Base-by-base conservation (phyloP, 106 monocot genomes). In the Amphibolis antarctica region DNA sequence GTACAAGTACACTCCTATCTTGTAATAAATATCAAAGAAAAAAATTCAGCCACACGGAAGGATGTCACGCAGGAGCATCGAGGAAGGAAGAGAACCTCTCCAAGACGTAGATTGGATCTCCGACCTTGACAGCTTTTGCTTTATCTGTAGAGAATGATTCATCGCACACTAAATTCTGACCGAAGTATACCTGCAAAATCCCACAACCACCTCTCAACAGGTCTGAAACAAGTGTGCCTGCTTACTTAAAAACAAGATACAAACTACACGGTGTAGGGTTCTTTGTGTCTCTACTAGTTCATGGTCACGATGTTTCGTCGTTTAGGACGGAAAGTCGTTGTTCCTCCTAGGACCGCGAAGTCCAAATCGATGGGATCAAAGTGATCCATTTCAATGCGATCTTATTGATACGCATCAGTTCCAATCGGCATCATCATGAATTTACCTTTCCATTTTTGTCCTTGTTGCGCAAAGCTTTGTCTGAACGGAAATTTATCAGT, bases 151-250 rank as follows among this genome's bases (percentile, higher is more conserved):
- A 71, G 9, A 80, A 68, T 5, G 82, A 80, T 49, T 87, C 87
- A 50, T 80, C 70, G 66, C 92, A 92, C 4, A 92, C 84, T 44
- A 87, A 28, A 70, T 92, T 86, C 55, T 81, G 83, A 28, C 92
- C 86, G 44, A 92, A 87, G 55, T 76, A 87, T 30, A 88, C 84
- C 92, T 92, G 60, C 24, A 69, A 28, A 45, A 44, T 59, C 15
- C 19, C 24, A 55, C 36, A 36, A 4, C 36, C 2, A 7, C 36
- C 36, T 36, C 4, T 36, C 36, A 36, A n/a, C 7, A 36, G 7
- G 36, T 36, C 36, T 36, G 2, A 4, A 7, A 36, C 36, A 36
- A n/a, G n/a, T n/a, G n/a, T n/a, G n/a, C n/a, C n/a, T n/a, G n/a
- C n/a, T n/a, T n/a, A n/a, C n/a, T n/a, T n/a, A n/a, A n/a, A n/a